These are phyloP conservation scores for Alternaria triticimaculans DNA, from an alignment of 2,329 filamentous ascomycete genomes.

Conservation along the genomic window DNA sequence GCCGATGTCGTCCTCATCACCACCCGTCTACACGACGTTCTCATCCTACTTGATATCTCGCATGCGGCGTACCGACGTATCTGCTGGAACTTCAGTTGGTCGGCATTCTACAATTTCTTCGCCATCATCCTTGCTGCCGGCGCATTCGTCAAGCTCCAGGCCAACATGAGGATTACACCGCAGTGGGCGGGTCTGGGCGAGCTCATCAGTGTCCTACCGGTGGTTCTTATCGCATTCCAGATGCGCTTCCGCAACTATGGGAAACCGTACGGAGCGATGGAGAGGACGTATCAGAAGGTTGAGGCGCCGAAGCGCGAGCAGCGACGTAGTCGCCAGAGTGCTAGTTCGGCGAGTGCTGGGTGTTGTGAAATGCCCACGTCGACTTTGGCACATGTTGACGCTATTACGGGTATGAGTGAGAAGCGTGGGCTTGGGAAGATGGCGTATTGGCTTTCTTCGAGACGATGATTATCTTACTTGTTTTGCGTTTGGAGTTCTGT, in stretches of 20 bases:
- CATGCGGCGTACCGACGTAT: slow-evolving; percentile 50
- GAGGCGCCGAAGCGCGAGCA: slow-evolving; percentile 9
- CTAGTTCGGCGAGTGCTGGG: neutral
- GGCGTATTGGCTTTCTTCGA: neutral
- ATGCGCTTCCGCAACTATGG: slow-evolving; percentile 50
- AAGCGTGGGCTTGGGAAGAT: neutral
- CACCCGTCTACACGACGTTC: slow-evolving; percentile 62
- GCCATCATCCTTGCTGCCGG: slow-evolving; percentile 72
- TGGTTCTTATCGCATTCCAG: slow-evolving; percentile 64
- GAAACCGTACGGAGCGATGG: slow-evolving; percentile 23
- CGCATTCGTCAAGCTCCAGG: slow-evolving; percentile 50
- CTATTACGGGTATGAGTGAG: neutral
- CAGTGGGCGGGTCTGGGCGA: slow-evolving; percentile 74
- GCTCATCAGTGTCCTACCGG: slow-evolving; percentile 75
- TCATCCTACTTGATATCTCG: slow-evolving; percentile 64
- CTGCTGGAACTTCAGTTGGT: slow-evolving; percentile 74
- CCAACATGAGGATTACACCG: slow-evolving; percentile 61
- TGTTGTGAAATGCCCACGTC: slow-evolving; percentile 6
- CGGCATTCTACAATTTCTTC: slow-evolving; percentile 72
- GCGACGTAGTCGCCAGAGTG: neutral
- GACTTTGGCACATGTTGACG: slow-evolving; percentile 6
- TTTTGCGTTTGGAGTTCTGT: neutral
- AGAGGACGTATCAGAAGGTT: slow-evolving; percentile 15
- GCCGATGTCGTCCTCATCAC: slow-evolving; percentile 74
- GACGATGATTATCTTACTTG: neutral